Conservation (phyloP, 441 rosid genomes). For the Eruca vesicaria region DNA sequence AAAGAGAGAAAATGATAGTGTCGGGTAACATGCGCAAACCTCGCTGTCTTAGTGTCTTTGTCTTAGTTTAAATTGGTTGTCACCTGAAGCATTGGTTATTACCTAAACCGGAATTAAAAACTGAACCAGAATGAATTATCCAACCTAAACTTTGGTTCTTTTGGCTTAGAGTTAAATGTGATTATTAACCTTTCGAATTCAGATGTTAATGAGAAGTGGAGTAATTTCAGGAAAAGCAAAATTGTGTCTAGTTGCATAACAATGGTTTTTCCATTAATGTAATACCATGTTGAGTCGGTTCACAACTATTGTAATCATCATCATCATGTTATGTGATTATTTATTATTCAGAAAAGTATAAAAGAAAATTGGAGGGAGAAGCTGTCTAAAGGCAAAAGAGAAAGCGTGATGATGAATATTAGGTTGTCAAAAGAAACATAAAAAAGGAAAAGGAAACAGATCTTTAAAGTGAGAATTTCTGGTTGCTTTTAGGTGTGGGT, state of each 20-base stretch:
- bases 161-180: background rate
- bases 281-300: background rate
- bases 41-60: constrained; percentile 35
- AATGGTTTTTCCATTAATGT: background rate
- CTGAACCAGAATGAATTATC: background rate
- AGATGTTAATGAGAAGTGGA: background rate
- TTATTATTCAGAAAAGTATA: background rate
- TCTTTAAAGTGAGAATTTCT: constrained; percentile 14
- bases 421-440: constrained; percentile 34
- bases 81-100: background rate
- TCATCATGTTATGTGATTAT: constrained; percentile 3
- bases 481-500: constrained; percentile 25
- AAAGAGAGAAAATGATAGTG: constrained; percentile 24
- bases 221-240: constrained; percentile 5
- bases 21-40: constrained; percentile 30
- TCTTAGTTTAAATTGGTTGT: constrained; percentile 19
- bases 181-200: background rate
- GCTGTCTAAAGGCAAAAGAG: constrained; percentile 21
- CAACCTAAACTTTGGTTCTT: background rate
- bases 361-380: constrained; percentile 1
- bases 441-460: background rate
- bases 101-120: constrained; percentile 15
- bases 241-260: background rate
- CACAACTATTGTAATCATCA: background rate
- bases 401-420: constrained; percentile 27